phyloP scores from a whole-genome alignment of 805 yeast genomes.

The Saturnispora hagleri region DNA sequence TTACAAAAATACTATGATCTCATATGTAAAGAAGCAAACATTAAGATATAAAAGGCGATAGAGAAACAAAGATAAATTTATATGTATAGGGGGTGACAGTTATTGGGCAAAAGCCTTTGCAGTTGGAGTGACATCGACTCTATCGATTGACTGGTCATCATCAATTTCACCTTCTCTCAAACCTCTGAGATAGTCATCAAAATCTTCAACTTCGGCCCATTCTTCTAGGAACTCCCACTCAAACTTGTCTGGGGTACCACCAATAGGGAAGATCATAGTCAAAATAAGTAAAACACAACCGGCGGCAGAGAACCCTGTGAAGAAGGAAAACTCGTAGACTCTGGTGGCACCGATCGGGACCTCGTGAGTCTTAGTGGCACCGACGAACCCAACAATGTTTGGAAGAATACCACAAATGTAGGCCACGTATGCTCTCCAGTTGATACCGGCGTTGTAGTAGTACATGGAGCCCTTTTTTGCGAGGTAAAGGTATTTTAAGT shows the following conservation, averaged over 20 bases:
- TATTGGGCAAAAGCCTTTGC: not conserved
- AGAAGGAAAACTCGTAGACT: slow-evolving; percentile 65
- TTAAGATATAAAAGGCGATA: not conserved
- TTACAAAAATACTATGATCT: not conserved
- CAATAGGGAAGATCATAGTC: slow-evolving; percentile 41
- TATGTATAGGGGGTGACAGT: not conserved
- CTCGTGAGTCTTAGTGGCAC: slow-evolving; percentile 58
- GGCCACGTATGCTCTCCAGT: slow-evolving; percentile 80
- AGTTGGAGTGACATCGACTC: not conserved
- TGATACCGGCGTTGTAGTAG: slow-evolving; percentile 57
- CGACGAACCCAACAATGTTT: slow-evolving; percentile 80
- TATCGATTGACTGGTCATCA: not conserved
- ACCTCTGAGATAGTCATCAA: slow-evolving; percentile 31
- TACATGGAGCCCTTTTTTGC: slow-evolving; percentile 39
- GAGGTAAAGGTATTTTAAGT: slow-evolving; percentile 55
- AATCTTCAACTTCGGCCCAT: slow-evolving; percentile 55
- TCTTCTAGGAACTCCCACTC: slow-evolving; percentile 57
- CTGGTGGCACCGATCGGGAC: slow-evolving; percentile 75
- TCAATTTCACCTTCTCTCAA: not conserved
- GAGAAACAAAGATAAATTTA: not conserved
- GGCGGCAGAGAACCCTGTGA: slow-evolving; percentile 62
- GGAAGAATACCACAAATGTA: slow-evolving; percentile 75
- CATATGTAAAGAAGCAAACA: not conserved
- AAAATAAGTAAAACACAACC: slow-evolving; percentile 45
- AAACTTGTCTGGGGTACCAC: slow-evolving; percentile 37